phyloP scores from a whole-genome alignment of 441 rosid species.

The Lepidium campestre region DNA sequence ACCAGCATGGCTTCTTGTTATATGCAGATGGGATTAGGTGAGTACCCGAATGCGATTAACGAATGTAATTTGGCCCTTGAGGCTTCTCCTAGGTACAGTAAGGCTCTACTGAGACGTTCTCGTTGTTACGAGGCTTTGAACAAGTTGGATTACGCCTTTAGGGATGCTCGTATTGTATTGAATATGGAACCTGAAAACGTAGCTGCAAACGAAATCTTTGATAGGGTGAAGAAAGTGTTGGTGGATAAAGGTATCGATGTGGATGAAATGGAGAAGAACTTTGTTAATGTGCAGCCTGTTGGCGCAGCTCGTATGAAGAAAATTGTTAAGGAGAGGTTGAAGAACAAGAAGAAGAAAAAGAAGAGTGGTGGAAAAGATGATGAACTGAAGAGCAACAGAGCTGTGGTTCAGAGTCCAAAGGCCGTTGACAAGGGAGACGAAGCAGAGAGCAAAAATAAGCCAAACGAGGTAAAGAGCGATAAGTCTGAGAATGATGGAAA shows the following conservation, averaged over 20 bases:
- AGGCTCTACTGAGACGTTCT: conserved; percentile 75
- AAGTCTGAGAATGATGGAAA: conserved; percentile 27
- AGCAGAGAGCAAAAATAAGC: not conserved
- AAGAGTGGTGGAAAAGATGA: conserved; percentile 15
- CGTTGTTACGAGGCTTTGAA: conserved; percentile 82
- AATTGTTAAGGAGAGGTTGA: conserved; percentile 40
- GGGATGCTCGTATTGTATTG: conserved; percentile 74
- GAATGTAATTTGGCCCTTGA: conserved; percentile 82
- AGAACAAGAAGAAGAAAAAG: conserved; percentile 30
- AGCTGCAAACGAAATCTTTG: conserved; percentile 60
- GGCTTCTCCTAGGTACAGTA: conserved; percentile 80
- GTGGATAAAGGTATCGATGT: conserved; percentile 62
- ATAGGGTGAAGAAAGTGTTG: conserved; percentile 55
- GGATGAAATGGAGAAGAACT: conserved; percentile 58
- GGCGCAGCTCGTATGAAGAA: conserved; percentile 33
- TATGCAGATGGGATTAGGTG: conserved; percentile 93
- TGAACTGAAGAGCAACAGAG: conserved; percentile 23
- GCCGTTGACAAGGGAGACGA: not conserved
- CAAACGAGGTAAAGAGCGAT: conserved; percentile 5
- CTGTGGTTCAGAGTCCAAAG: conserved; percentile 23
- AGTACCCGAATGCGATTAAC: conserved; percentile 83
- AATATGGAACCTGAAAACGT: conserved; percentile 76
- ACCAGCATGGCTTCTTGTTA: conserved; percentile 86
- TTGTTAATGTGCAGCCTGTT: conserved; percentile 33
- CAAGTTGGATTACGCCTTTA: conserved; percentile 75